A percentile compares a stretch with the other conserved stretches of the same genome.
These are phyloP conservation scores for Dothistroma pini DNA, from an alignment of 2,329 filamentous ascomycete genomes.

Conservation along the genomic window DNA sequence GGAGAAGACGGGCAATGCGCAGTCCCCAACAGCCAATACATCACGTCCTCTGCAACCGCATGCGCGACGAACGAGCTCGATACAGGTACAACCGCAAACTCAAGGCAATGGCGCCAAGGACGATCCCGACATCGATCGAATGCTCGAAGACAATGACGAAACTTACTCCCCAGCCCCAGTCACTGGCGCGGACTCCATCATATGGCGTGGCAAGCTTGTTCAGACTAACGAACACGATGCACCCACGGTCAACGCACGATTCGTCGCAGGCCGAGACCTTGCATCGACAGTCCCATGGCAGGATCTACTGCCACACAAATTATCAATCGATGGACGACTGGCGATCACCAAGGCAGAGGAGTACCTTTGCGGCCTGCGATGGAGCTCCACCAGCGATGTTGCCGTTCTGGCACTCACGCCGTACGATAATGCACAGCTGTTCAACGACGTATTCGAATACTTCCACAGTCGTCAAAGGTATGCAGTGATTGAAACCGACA, in stretches of 20 bases:
- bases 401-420: constrained; percentile 70
- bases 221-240: constrained; percentile 37
- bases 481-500: constrained; percentile 71
- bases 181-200: constrained; percentile 57
- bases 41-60: constrained; percentile 45
- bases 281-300: constrained; percentile 65
- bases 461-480: constrained; percentile 79
- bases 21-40: constrained; percentile 58
- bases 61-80: constrained; percentile 40
- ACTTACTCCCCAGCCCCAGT: constrained; percentile 79
- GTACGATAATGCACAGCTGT: constrained; percentile 59
- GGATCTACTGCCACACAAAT: constrained; percentile 65
- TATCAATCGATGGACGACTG: constrained; percentile 76
- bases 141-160: constrained; percentile 78
- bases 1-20: constrained; percentile 59
- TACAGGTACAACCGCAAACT: constrained; percentile 18
- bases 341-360: constrained; percentile 78
- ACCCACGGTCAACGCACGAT: constrained; percentile 65
- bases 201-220: constrained; percentile 71
- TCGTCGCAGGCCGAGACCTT: constrained; percentile 80
- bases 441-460: constrained; percentile 79
- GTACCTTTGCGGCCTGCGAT: constrained; percentile 83
- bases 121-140: constrained; percentile 84
- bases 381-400: constrained; percentile 77
- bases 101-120: constrained; percentile 57